Evolutionary conservation across 306 rosid genomes (phyloP).

Genomic region (Vigna trinervia): DNA sequence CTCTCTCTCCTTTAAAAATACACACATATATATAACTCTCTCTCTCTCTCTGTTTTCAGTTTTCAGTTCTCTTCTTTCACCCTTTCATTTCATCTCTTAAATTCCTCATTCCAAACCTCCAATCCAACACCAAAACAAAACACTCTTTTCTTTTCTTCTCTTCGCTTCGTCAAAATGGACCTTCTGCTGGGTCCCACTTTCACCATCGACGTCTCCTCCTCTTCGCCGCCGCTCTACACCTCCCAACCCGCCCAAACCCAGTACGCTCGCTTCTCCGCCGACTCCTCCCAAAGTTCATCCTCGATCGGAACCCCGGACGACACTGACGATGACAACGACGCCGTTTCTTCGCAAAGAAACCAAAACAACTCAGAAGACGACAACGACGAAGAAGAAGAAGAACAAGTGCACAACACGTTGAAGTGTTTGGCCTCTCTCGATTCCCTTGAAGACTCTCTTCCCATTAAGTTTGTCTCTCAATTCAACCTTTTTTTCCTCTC

Average conservation of each 20-base stretch:
- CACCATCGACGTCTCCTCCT: constrained; percentile 53
- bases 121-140: not conserved
- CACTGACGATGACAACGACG: constrained; percentile 40
- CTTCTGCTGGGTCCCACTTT: constrained; percentile 61
- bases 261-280: constrained; percentile 32
- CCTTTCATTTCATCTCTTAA: not conserved
- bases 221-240: constrained; percentile 24
- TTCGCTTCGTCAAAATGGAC: constrained; percentile 52
- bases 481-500: not conserved
- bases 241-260: not conserved
- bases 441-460: constrained; percentile 80
- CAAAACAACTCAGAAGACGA: not conserved
- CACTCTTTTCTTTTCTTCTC: too few relatives aligned
- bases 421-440: constrained; percentile 56
- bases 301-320: constrained; percentile 84
- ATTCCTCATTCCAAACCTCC: not conserved
- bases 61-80: not conserved
- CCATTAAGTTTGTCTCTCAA: constrained; percentile 66
- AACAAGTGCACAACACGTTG: constrained; percentile 60
- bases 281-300: constrained; percentile 58
- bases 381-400: constrained; percentile 15
- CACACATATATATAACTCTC: not conserved
- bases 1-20: too few relatives aligned
- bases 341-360: not conserved
- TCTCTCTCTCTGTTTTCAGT: not conserved